Evolutionary conservation across 352 stramenopile genomes (phyloP), one percentile per base, ranked within the genome.

Genomic region (Phytophthora kernoviae): DNA sequence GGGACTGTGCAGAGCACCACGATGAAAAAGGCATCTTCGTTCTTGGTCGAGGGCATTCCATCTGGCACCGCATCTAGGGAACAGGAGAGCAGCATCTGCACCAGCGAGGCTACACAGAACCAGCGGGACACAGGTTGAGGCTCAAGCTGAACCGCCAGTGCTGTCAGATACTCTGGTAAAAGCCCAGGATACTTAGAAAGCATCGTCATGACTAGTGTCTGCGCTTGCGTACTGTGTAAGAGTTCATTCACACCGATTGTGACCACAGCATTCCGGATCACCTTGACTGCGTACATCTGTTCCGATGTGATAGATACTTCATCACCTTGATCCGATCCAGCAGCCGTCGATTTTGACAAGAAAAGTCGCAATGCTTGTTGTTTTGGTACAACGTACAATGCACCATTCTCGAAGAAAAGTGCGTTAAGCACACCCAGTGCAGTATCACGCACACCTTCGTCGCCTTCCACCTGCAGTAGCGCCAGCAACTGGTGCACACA

Each of bases 71-170:
- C 65, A 44, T 84, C 65, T 9, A 94, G 50, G 2, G 84, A 70
- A 18, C 65, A 81, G 1, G 72, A 68, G 10, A 96, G 62, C 32
- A 93, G 45, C 32, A 81, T 85, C 45, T 93, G 79, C 22, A 94
- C 61, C 22, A 94, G 68, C 8, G 82, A 91, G 0, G 75, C 75
- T 5, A 89, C 70, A 18, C 68, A 83, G 56, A 94, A 96, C 87
- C 87, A 96, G 34, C 84, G 80, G 46, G 79, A 96, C 2, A 72
- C 80, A 1, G 75, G 71, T 21, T 86, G 87, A 1, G 87, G 87
- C 51, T 96, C 84, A 12, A 96, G 66, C 26, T 88, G 84, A 14
- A 90, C 55, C 0, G 80, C 58, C 33, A 92, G 34, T 6, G 71
- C 72, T 20, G 77, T 48, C 15, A 94, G 48, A 49, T 90, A 91